phyloP scores from a whole-genome alignment of 306 rosid genomes.

The Sicyos edulis region DNA sequence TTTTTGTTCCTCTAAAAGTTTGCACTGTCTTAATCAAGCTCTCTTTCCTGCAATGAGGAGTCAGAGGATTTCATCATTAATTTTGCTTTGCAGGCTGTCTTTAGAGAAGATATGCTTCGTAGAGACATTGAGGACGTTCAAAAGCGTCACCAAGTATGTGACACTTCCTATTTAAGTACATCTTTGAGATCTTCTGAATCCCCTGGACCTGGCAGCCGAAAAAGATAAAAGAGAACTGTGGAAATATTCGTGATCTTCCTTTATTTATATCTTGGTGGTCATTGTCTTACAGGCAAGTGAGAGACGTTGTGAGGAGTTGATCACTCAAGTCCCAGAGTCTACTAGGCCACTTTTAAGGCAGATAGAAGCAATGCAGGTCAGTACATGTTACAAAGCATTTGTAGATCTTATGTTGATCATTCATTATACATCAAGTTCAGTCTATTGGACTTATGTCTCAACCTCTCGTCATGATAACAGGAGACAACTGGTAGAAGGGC shows the following conservation, averaged over 20 bases:
- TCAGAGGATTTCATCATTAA: conserved; percentile 16
- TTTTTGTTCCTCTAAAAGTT: conserved; percentile 25
- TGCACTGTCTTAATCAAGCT: conserved; percentile 22
- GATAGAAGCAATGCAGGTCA: conserved; percentile 99
- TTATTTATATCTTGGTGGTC: conserved; percentile 21
- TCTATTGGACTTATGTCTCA: conserved; percentile 25
- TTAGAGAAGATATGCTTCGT: conserved; percentile 84
- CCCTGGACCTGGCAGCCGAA: not conserved
- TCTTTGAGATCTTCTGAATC: conserved; percentile 4
- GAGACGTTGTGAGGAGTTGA: conserved; percentile 92
- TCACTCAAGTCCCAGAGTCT: conserved; percentile 96
- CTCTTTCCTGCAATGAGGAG: conserved; percentile 15
- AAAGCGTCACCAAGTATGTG: conserved; percentile 82
- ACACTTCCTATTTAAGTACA: conserved; percentile 23
- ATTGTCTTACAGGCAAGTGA: conserved; percentile 77
- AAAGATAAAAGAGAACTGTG: not conserved
- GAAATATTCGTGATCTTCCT: conserved; percentile 16
- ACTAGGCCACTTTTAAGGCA: conserved; percentile 97
- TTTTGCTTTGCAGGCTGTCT: conserved; percentile 62
- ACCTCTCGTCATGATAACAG: conserved; percentile 44
- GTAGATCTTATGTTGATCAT: conserved; percentile 21
- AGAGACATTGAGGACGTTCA: conserved; percentile 95
- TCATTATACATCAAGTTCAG: conserved; percentile 23
- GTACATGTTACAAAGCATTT: conserved; percentile 18
- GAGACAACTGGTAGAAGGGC: conserved; percentile 87